Base-by-base conservation (phyloP, 2,329 filamentous ascomycete genomes). In the Ophiocordyceps camponoti-rufipedis region DNA sequence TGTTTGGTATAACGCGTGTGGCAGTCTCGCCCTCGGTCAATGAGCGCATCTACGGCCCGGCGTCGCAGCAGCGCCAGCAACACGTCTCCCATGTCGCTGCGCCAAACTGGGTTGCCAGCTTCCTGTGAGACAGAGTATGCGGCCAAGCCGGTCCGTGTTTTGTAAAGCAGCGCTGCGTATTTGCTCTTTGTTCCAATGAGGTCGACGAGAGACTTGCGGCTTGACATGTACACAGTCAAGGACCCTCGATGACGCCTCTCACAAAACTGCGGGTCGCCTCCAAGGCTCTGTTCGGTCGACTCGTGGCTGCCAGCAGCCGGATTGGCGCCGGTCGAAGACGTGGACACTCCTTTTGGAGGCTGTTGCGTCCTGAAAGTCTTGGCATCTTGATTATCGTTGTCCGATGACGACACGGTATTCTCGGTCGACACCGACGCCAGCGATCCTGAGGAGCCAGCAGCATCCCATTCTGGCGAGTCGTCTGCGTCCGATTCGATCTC, bases 11-110 rank as follows among this genome's bases (percentile, higher is more conserved):
- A 42, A 1, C 53, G 46, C 13, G 54, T 50, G 42, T 6, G 28
- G 1, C 23, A 23, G 23, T 23, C 23, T 23, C n/a, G 13, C 8
- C 49, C 50, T 6, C 47, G 49, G 1, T 48, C 45, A 5, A 67
- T 46, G 11, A 82, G 56, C 0, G 67, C 58, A 18, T 71, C 63
- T 1, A 66, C 59, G 16, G 71, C 62, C 2, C 65, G 58, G 5
- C 65, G 58, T 5, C 72, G 68, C 59, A 79, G 62, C 47, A 70
- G 58, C 6, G 64, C 56, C 4, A 79, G 59, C 0, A 82, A 53
- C 28, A 72, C 62, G 0, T 62, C 57, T 32, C 69, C 63, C 75
- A 81, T 82, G 50, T 78, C 74, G 5, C 59, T 39, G 29, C 75
- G 68, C 52, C 56, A 62, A 18, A 60, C 43, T 8, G 51, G 44